A percentile compares a stretch with the other conserved stretches of the same genome.
Conservation (phyloP, 2,329 filamentous ascomycete species). For the Stemphylium vesicarium region DNA sequence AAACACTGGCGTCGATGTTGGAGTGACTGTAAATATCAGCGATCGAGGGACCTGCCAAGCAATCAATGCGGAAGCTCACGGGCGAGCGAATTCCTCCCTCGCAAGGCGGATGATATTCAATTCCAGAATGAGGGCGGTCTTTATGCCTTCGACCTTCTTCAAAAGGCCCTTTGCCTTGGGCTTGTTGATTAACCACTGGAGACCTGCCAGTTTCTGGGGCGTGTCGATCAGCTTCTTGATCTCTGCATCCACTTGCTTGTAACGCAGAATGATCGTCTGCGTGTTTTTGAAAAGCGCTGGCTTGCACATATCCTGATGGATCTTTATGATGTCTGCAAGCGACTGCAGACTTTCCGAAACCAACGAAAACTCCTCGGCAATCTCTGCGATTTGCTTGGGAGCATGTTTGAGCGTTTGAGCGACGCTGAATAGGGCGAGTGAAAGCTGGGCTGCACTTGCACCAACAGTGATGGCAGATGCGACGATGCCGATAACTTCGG, state of each 20-base stretch:
- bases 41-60: neutral
- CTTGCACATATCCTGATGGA: neutral
- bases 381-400: constrained; percentile 23
- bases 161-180: constrained; percentile 23
- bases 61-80: neutral
- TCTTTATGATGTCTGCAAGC: constrained; percentile 2
- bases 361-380: constrained; percentile 12
- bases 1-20: neutral
- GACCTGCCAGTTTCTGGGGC: constrained; percentile 10
- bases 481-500: constrained; percentile 9
- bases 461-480: constrained; percentile 22
- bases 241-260: constrained; percentile 1
- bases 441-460: constrained; percentile 22
- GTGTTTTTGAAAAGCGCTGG: constrained; percentile 1
- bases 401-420: constrained; percentile 25
- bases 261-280: neutral
- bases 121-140: constrained; percentile 19
- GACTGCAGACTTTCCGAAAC: constrained; percentile 4
- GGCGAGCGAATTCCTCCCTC: constrained; percentile 12
- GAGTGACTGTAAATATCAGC: neutral
- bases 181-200: constrained; percentile 24
- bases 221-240: constrained; percentile 8
- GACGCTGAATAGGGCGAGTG: constrained; percentile 22
- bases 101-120: constrained; percentile 22
- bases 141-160: constrained; percentile 30